Conservation (phyloP, 306 rosid species). For the Morella rubra region DNA sequence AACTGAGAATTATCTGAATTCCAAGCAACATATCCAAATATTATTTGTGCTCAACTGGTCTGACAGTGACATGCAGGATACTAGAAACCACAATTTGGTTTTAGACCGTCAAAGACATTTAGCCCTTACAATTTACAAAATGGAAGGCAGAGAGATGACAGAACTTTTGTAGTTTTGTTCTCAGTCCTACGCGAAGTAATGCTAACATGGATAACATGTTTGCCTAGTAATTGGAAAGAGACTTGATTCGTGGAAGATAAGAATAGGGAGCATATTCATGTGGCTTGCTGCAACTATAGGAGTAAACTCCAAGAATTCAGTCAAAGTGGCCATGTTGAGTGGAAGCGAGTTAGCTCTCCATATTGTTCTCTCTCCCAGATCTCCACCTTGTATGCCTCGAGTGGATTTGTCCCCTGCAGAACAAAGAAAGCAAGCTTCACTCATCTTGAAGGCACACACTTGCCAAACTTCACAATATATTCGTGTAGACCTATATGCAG, state of each 20-base stretch:
- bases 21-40: not conserved
- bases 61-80: not conserved
- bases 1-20: not conserved
- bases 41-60: not conserved
- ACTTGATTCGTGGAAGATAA: not conserved
- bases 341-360: not conserved
- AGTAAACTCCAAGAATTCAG: not conserved
- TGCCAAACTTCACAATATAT: too few relatives aligned
- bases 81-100: not conserved
- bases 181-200: not conserved
- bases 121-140: not conserved
- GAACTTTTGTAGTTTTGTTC: not conserved
- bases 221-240: not conserved
- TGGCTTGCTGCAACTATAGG: not conserved
- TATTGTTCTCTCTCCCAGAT: constrained; percentile 27
- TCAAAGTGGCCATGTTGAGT: constrained; percentile 8
- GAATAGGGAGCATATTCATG: constrained; percentile 2
- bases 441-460: not conserved
- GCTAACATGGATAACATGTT: not conserved
- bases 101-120: not conserved
- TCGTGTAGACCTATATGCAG: too few relatives aligned
- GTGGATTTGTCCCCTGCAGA: constrained; percentile 32
- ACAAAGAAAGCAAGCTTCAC: not conserved
- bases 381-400: constrained; percentile 20
- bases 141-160: not conserved